Conservation (phyloP, 306 rosid genomes). For the Cicer arietinum region DNA sequence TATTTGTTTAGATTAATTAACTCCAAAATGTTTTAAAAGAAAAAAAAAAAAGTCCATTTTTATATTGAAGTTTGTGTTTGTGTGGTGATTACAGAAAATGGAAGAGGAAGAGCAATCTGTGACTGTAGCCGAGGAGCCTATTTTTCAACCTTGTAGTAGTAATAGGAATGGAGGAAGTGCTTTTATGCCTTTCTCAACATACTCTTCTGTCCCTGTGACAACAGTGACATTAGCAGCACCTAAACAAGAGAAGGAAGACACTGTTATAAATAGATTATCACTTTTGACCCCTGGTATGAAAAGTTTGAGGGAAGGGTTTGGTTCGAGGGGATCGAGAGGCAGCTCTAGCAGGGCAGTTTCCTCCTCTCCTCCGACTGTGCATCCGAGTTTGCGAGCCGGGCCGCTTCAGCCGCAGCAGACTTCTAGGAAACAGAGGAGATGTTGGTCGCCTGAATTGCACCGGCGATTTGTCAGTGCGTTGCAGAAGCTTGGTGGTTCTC, state of each 20-base stretch:
- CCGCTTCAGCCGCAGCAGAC: constrained; percentile 60
- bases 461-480: constrained; percentile 80
- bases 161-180: constrained; percentile 56
- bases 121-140: constrained; percentile 52
- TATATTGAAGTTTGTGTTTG: not conserved
- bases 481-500: constrained; percentile 98
- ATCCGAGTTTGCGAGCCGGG: constrained; percentile 48
- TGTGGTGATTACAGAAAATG: constrained; percentile 51
- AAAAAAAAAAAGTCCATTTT: not conserved
- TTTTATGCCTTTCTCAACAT: constrained; percentile 64
- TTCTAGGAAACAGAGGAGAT: constrained; percentile 85
- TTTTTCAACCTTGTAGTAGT: constrained; percentile 59
- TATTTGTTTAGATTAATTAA: not conserved
- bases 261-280: constrained; percentile 66
- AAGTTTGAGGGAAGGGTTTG: constrained; percentile 63
- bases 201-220: constrained; percentile 53
- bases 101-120: constrained; percentile 53
- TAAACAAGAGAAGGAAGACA: constrained; percentile 74
- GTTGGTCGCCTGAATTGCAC: constrained; percentile 98
- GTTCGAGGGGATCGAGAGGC: constrained; percentile 62
- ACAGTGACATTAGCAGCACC: constrained; percentile 39
- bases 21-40: not conserved
- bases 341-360: constrained; percentile 59
- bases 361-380: constrained; percentile 55
- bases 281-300: constrained; percentile 65